Conservation (phyloP, 2,329 filamentous ascomycete species). For the Xylaria sp. region DNA sequence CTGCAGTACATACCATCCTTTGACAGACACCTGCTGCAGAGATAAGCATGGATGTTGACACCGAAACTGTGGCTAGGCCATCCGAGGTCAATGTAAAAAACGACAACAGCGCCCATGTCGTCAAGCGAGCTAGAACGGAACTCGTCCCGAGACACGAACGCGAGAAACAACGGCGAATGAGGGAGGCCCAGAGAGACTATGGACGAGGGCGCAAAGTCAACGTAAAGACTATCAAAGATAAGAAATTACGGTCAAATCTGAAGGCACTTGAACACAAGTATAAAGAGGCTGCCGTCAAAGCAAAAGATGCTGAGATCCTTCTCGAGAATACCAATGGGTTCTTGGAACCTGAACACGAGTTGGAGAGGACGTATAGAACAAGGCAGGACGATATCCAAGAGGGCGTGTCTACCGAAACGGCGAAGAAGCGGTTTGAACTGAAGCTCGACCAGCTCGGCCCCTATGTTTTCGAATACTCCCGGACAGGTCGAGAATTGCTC, state of each 20-base stretch:
- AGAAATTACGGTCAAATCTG: slow-evolving; percentile 83
- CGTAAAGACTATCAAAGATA: slow-evolving; percentile 76
- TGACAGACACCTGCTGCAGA: neutral
- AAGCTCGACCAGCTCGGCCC: slow-evolving; percentile 82
- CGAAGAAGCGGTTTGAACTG: slow-evolving; percentile 90
- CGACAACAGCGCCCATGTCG: slow-evolving; percentile 56
- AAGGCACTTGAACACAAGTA: slow-evolving; percentile 80
- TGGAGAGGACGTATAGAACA: slow-evolving; percentile 92
- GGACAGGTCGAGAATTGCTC: slow-evolving; percentile 84
- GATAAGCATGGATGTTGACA: slow-evolving; percentile 32
- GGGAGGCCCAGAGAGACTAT: slow-evolving; percentile 74
- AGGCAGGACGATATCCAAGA: slow-evolving; percentile 82
- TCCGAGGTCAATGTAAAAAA: slow-evolving; percentile 42
- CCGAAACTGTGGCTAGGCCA: slow-evolving; percentile 37
- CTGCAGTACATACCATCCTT: neutral
- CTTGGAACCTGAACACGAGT: slow-evolving; percentile 81
- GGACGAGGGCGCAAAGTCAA: slow-evolving; percentile 80
- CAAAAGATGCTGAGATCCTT: slow-evolving; percentile 94
- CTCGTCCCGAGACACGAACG: slow-evolving; percentile 55
- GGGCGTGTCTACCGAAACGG: slow-evolving; percentile 78
- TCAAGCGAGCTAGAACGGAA: slow-evolving; percentile 54
- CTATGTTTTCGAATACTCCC: slow-evolving; percentile 85
- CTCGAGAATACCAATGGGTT: slow-evolving; percentile 86
- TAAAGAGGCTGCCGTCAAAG: slow-evolving; percentile 76
- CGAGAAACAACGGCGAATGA: slow-evolving; percentile 54